A percentile compares a stretch with the other conserved stretches of the same genome.
Evolutionary conservation across 805 yeast species (phyloP).

Genomic region (Lipomyces japonicus): DNA sequence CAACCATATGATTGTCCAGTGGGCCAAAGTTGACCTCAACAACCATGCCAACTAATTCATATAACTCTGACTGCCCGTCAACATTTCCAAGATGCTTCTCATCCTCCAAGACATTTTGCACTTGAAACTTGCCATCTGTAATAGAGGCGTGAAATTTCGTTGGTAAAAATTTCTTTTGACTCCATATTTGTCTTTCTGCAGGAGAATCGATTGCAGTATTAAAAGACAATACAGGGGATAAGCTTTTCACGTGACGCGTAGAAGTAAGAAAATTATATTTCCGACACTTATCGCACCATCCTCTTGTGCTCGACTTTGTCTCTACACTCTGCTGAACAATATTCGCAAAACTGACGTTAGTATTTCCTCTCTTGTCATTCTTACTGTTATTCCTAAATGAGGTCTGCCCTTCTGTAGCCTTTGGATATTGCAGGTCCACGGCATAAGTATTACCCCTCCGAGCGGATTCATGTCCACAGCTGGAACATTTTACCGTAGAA

Average conservation of each 20-base stretch:
- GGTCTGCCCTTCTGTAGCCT: slow-evolving; percentile 5
- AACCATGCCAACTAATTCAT: slow-evolving; percentile 38
- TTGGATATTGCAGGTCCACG: slow-evolving; percentile 30
- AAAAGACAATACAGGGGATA: slow-evolving; percentile 64
- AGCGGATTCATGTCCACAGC: slow-evolving; percentile 30
- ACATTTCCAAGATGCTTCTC: not conserved
- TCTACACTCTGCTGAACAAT: slow-evolving; percentile 31
- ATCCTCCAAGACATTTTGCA: slow-evolving; percentile 6
- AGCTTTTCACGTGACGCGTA: slow-evolving; percentile 46
- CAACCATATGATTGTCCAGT: slow-evolving; percentile 38
- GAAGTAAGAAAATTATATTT: slow-evolving; percentile 54
- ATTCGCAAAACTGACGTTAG: slow-evolving; percentile 23
- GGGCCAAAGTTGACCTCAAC: slow-evolving; percentile 36
- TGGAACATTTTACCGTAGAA: slow-evolving; percentile 28
- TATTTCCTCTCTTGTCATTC: not conserved
- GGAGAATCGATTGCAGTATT: slow-evolving; percentile 50
- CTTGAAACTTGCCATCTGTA: slow-evolving; percentile 3
- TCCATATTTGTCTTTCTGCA: slow-evolving; percentile 23
- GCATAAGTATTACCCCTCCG: slow-evolving; percentile 26
- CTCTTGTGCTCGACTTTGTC: slow-evolving; percentile 42
- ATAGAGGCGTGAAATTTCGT: slow-evolving; percentile 10
- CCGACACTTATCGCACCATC: slow-evolving; percentile 52
- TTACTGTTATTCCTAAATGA: too few species aligned
- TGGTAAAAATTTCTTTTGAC: slow-evolving; percentile 24
- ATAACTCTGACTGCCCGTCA: slow-evolving; percentile 17